Base-by-base conservation (phyloP, 2,329 filamentous ascomycete species). In the Calonectria hongkongensis region DNA sequence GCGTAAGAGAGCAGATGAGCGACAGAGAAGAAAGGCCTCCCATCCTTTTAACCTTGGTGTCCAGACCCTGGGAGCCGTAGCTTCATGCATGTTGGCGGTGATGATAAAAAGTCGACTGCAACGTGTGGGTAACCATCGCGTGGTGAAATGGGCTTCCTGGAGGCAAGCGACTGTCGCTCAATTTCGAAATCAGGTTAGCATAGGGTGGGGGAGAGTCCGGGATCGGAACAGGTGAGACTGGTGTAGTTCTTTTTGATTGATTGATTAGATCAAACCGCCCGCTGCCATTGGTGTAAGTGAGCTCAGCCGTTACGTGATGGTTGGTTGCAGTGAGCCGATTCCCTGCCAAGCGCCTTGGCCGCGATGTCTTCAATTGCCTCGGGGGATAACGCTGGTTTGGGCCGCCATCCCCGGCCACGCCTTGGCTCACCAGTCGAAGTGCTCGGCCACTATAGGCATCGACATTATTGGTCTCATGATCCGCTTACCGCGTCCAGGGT, bases 151-250 rank as follows among this genome's bases (percentile, higher is more conserved):
- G 50, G 50, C 50, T 54, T 12, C 28, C 50, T 30, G 27, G 9
- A 10, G 10, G 30, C 18, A 36, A 56, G 51, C 51, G 51, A 56
- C 30, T 56, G 51, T 56, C 51, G 33, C 51, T 56, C 51, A 56
- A 56, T 56, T 56, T 56, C 51, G 51, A 28, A 56, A 56, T 39
- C 51, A 56, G 51, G 51, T 39, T 56, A 56, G 51, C n/a, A 13
- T 21, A 56, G 51, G 30, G 51, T 39, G 51, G 51, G 51, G 51
- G 51, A 56, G 28, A 21, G 33, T 10, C 51, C 51, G 51, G 51
- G 51, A 56, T 56, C 51, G 51, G 50, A 54, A n/a, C 27, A 9
- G 30, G 28, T 12, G 51, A 56, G 51, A 36, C 30, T 36, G 8
- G 30, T 21, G n/a, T 21, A 7, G 30, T 56, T n/a, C 30, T 18